Conservation (phyloP, 768 basidiomycete species). For the Solioccasus polychromus region DNA sequence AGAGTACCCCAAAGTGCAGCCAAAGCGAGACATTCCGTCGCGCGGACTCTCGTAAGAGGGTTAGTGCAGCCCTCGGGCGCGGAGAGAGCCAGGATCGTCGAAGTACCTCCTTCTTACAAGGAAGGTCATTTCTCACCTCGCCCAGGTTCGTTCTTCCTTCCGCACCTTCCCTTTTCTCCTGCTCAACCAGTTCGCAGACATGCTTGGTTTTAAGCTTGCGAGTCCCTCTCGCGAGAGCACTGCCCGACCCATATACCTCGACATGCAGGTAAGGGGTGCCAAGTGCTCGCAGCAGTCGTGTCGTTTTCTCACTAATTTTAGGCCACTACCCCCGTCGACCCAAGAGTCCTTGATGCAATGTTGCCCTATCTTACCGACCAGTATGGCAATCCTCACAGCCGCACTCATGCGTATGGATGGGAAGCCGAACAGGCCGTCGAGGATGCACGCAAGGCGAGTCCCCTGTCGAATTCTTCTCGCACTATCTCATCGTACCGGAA, state of each 20-base stretch:
- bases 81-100: conserved; percentile 80
- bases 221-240: conserved; percentile 57
- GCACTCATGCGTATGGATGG: conserved; percentile 99
- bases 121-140: conserved; percentile 68
- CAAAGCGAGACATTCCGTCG: conserved; percentile 23
- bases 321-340: conserved; percentile 98
- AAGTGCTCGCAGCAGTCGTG: neutral
- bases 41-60: conserved; percentile 36
- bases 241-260: conserved; percentile 89
- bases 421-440: conserved; percentile 96
- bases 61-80: conserved; percentile 83
- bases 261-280: conserved; percentile 76
- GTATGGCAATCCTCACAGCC: conserved; percentile 96
- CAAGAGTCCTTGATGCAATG: conserved; percentile 96
- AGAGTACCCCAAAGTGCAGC: conserved; percentile 44
- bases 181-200: conserved; percentile 50
- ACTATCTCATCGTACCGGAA: conserved; percentile 30
- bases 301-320: conserved; percentile 30
- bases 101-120: conserved; percentile 71
- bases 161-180: neutral
- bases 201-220: conserved; percentile 85
- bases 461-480: conserved; percentile 6
- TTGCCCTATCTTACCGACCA: conserved; percentile 92
- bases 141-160: conserved; percentile 46
- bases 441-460: conserved; percentile 73